Percentiles rank a stretch among this genome's conserved stretches.
phyloP scores from a whole-genome alignment of 164 flowering plant species.

The Vitis amurensis region DNA sequence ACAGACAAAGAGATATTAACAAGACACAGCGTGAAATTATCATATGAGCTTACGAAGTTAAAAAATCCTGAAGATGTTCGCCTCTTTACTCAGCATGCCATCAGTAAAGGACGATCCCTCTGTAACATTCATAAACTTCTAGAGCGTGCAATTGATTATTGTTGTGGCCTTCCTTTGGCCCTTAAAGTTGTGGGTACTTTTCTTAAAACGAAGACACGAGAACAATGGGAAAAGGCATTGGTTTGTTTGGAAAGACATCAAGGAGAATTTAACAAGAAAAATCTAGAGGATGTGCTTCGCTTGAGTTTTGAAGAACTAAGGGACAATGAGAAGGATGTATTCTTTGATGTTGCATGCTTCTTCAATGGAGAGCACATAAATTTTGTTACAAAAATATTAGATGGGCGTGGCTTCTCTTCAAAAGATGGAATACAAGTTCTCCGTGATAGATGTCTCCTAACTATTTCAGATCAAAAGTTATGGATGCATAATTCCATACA shows the following conservation, averaged over 20 bases:
- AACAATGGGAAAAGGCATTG: background rate
- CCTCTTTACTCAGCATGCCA: background rate
- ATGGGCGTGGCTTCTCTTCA: background rate
- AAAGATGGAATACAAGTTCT: background rate
- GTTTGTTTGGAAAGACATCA: background rate
- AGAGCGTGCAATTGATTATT: background rate
- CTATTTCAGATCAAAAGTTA: background rate
- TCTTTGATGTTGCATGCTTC: background rate
- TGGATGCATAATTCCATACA: too few relatives aligned
- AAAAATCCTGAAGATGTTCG: background rate
- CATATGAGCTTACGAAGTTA: background rate
- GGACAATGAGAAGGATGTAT: background rate
- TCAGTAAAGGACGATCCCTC: background rate
- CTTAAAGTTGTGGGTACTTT: background rate
- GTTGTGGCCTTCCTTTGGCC: background rate
- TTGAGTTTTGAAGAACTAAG: background rate
- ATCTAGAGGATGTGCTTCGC: background rate
- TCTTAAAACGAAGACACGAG: background rate
- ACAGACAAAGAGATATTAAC: background rate
- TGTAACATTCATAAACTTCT: background rate
- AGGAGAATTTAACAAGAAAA: too few relatives aligned
- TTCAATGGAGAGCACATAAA: background rate
- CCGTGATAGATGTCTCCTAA: background rate
- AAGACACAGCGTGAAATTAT: background rate
- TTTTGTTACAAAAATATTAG: background rate